Evolutionary conservation across 2,329 filamentous ascomycete genomes (phyloP), one percentile per base, ranked within the genome.

Genomic region (Penicillium digitatum): DNA sequence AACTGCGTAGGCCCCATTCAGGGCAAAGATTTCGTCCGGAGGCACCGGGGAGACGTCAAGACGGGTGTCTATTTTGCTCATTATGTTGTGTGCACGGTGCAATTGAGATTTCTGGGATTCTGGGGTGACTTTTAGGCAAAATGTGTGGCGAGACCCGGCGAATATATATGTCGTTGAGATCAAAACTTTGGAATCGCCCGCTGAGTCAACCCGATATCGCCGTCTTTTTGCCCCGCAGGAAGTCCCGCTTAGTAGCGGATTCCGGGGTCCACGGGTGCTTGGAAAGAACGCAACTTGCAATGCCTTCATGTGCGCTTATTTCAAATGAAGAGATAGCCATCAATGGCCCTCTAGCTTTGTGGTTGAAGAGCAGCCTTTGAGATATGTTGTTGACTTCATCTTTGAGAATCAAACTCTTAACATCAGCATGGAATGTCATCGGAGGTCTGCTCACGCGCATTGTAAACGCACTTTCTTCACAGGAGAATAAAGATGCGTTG

Each of bases 21-120:
- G 79, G 49, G 90, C 90, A 72, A 96, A 96, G 73, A 96, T 85
- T 65, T 92, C 85, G 75, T 96, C 92, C 73, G 94, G 89, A 43
- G 92, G 90, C 57, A 92, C 91, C 75, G 92, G 87, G 66, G 89
- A 89, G 60, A 96, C 62, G 20, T 61, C 61, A 22, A 65, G 63
- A 46, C 63, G 88, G 63, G 65, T 65, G 10, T 54, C 59, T 31
- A 70, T 61, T 44, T 69, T 64, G 42, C 64, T 63, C 69, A 72
- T 71, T 29, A 49, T 64, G 63, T 42, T 52, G 7, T 37, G 29
- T 48, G 3, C 35, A 32, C 27, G 52, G 24, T 49, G 29, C 18
- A 46, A 43, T 37, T 44, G 45, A 22, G 42, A 40, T 45, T 40
- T 16, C 37, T 18, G 10, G 12, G 3, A 16, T 27, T 27, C 26